phyloP scores from a whole-genome alignment of 202 grass and related monocot species.

The Saccharum hybrid region DNA sequence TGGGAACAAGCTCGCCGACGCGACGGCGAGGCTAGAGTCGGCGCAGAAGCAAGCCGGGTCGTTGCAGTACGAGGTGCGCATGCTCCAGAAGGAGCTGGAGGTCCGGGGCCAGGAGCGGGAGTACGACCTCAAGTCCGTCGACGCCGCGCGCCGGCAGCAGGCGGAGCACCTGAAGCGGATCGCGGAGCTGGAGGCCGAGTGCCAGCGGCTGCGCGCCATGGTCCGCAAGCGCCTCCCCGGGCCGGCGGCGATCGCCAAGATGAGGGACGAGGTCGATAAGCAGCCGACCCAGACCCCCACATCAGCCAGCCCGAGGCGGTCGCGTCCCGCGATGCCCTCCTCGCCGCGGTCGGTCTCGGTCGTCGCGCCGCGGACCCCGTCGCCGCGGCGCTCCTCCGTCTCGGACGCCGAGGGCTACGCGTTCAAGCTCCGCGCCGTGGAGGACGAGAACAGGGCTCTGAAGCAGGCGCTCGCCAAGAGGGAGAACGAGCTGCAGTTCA shows the following conservation, averaged over 20 bases:
- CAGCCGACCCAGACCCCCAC: conserved; percentile 10
- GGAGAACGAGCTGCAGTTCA: conserved; percentile 66
- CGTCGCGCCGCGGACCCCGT: not conserved
- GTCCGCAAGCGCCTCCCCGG: conserved; percentile 82
- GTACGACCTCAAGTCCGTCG: conserved; percentile 73
- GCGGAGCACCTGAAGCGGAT: conserved; percentile 65
- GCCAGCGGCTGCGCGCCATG: conserved; percentile 81
- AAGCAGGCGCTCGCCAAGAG: conserved; percentile 73
- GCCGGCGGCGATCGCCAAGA: conserved; percentile 79
- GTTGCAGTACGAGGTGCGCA: conserved; percentile 77
- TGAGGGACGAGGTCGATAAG: conserved; percentile 79
- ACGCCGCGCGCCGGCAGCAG: conserved; percentile 71
- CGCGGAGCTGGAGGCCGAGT: conserved; percentile 74
- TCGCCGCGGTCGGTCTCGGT: not conserved
- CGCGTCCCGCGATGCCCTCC: conserved; percentile 45
- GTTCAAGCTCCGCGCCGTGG: conserved; percentile 56
- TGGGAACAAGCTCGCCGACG: conserved; percentile 50
- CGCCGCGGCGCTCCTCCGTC: conserved; percentile 34
- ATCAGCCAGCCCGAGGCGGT: conserved; percentile 41
- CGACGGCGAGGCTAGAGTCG: conserved; percentile 53
- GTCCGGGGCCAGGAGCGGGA: conserved; percentile 80
- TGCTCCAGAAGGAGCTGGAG: conserved; percentile 88
- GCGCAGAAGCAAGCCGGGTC: conserved; percentile 66
- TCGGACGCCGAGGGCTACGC: conserved; percentile 11
- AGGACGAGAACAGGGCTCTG: conserved; percentile 84